A percentile compares a stretch with the other conserved stretches of the same genome.
These are phyloP conservation scores for Ascoidea asiatica DNA, from an alignment of 805 yeast genomes.

Conservation along the genomic window DNA sequence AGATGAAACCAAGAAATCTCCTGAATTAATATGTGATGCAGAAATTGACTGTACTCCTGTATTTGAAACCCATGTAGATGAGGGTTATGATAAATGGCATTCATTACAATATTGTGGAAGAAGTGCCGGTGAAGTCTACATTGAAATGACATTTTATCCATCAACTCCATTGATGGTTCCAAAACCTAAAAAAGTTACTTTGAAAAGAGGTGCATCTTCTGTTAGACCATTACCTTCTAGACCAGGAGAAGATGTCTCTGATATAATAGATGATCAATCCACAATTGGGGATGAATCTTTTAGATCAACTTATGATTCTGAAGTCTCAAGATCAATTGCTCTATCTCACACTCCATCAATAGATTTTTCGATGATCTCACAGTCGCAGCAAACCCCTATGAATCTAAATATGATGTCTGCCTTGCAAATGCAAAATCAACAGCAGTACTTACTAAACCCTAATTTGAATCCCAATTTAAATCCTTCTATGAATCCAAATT, in stretches of 20 bases:
- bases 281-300: not conserved
- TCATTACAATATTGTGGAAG: conserved; percentile 50
- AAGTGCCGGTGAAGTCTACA: conserved; percentile 76
- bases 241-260: conserved; percentile 6
- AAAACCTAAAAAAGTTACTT: conserved; percentile 6
- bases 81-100: conserved; percentile 83
- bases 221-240: conserved; percentile 8
- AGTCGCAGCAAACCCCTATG: not conserved
- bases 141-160: conserved; percentile 90
- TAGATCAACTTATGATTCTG: not conserved
- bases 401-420: not conserved
- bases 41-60: conserved; percentile 70
- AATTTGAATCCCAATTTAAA: not conserved
- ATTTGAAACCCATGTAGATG: conserved; percentile 47
- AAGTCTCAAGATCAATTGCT: not conserved
- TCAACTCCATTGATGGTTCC: conserved; percentile 15
- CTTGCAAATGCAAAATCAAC: not conserved
- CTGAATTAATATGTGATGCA: conserved; percentile 73
- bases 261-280: not conserved
- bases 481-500: conserved; percentile 1
- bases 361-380: not conserved
- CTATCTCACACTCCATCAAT: not conserved
- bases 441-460: not conserved
- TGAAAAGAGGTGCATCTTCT: conserved; percentile 6
- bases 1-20: conserved; percentile 77